Base-by-base conservation (phyloP, 208 protist species). In the Trypanosoma congolense region DNA sequence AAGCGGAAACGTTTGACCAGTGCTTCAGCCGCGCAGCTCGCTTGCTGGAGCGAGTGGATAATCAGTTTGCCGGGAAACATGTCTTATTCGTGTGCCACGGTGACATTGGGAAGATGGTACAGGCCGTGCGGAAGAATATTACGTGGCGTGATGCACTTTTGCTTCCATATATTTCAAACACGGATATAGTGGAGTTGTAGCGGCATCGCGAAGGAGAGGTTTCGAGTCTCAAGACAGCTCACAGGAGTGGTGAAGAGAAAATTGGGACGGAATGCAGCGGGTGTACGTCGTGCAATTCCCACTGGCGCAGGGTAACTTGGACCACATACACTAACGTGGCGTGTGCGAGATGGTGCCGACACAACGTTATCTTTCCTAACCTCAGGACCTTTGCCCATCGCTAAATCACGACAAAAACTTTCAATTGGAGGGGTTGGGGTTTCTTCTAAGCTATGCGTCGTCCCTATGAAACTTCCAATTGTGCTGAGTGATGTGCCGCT, bases 81-180 rank as follows among this genome's bases (percentile, higher is more conserved):
- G 83, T 96, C 10, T 60, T 92, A 47, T 69, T 93, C 0, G 86
- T 92, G 28, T 92, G 86, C 48, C 90, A 96, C 52, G 90, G 90
- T 10, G 90, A 96, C 56, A 90, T 96, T 56, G 83, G 81, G n/a
- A 96, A 92, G 57, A 96, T 96, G 90, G 43, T 96, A 10, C 64
- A 77, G 31, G 86, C 86, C 1, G 85, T 67, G 3, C 74, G 73
- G 19, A 72, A 59, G 38, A 69, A 70, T 4, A 70, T 90, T 16
- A 40, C 56, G 24, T 96, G 90, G 90, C 43, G 68, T 24, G 73
- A 93, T 9, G 90, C 69, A 0, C 65, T 96, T 22, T 25, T 52
- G 35, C 29, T 80, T 3, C 80, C 83, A 0, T 96, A 92, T 52
- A 78, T 96, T 60, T 78, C 64, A 12, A 96, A 96, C 57, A 92